Conservation (phyloP, 805 yeast species). For the Myxozyma geophila region DNA sequence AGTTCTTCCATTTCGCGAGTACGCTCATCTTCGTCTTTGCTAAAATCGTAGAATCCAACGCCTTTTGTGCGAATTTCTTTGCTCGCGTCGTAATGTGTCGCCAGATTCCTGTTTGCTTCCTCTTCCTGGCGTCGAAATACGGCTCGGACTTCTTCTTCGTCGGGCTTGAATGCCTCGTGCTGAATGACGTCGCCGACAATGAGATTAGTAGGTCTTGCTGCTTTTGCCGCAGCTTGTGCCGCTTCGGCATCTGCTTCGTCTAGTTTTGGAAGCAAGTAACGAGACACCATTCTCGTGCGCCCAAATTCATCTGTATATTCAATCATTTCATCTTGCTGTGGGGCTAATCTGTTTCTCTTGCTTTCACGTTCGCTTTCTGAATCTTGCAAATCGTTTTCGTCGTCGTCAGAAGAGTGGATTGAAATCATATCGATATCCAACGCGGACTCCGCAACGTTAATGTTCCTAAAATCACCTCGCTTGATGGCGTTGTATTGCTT, state of each 20-base stretch:
- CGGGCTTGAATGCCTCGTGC: conserved; percentile 32
- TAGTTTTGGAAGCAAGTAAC: conserved; percentile 13
- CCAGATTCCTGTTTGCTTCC: conserved; percentile 7
- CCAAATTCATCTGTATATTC: conserved; percentile 40
- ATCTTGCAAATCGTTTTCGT: conserved; percentile 2
- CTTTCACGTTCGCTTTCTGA: conserved; percentile 16
- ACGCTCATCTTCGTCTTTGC: conserved; percentile 34
- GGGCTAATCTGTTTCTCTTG: not conserved
- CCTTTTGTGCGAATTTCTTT: conserved; percentile 37
- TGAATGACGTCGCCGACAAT: conserved; percentile 39
- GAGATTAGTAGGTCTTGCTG: conserved; percentile 29
- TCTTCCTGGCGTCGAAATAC: conserved; percentile 28
- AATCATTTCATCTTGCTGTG: conserved; percentile 26
- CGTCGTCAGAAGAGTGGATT: conserved; percentile 7
- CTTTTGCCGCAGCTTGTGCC: conserved; percentile 14
- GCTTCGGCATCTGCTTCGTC: conserved; percentile 12
- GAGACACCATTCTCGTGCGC: conserved; percentile 35
- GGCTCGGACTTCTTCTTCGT: conserved; percentile 36
- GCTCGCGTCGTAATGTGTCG: conserved; percentile 37
- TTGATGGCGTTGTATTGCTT: conserved; percentile 30
- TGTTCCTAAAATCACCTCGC: conserved; percentile 17
- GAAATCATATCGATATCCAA: conserved; percentile 35
- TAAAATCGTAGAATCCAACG: conserved; percentile 40
- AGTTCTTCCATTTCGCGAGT: conserved; percentile 34
- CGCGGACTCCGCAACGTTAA: conserved; percentile 25